These are phyloP conservation scores for Acer saccharum DNA, from an alignment of 345 rosid species.

Conservation along the genomic window DNA sequence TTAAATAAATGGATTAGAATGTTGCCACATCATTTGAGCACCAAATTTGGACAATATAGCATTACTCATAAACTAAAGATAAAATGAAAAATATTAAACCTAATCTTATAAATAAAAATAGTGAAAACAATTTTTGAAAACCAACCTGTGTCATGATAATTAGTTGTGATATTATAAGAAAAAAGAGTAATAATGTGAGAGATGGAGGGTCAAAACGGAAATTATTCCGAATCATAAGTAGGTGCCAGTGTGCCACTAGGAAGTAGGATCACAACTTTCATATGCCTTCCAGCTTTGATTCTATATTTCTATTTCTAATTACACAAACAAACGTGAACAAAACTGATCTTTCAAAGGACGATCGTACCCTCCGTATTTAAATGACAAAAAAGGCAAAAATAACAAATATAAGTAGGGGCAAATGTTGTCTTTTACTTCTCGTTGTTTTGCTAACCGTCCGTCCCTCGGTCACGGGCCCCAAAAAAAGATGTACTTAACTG, in stretches of 20 bases:
- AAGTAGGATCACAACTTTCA: background rate
- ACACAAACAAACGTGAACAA: background rate
- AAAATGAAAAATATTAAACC: too few species aligned
- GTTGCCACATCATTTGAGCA: too few species aligned
- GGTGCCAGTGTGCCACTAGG: background rate
- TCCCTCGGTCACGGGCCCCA: background rate
- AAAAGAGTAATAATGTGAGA: background rate
- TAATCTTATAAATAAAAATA: too few species aligned
- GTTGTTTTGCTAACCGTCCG: background rate
- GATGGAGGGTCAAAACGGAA: background rate
- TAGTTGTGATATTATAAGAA: background rate
- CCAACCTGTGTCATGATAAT: background rate
- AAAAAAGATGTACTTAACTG: background rate
- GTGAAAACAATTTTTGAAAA: background rate
- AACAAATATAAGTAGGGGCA: background rate
- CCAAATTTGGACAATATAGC: too few species aligned
- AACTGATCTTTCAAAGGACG: background rate
- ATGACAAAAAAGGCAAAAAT: background rate
- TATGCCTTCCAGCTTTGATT: background rate
- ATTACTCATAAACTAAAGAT: background rate
- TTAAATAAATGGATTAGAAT: too few species aligned
- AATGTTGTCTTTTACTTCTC: background rate
- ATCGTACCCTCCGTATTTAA: background rate
- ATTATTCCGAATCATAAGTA: background rate
- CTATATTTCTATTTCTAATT: background rate